Conservation (phyloP, 2,329 filamentous ascomycete genomes). For the Fusarium xyrophilum region DNA sequence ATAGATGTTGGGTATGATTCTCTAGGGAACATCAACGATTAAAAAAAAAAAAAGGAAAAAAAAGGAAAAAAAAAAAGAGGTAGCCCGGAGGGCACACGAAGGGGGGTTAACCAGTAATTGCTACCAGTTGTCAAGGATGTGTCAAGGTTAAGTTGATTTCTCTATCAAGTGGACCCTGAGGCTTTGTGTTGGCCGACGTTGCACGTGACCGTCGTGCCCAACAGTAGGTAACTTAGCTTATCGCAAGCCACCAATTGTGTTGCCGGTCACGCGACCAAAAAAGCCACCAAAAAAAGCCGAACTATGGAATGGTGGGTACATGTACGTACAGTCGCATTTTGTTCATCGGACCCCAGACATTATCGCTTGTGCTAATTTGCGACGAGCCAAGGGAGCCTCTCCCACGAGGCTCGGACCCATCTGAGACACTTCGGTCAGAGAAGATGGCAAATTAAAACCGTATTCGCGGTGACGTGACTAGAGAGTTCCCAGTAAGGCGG, state of each 20-base stretch:
- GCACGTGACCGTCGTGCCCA: too few species aligned
- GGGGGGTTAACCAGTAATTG: too few species aligned
- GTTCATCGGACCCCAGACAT: background rate
- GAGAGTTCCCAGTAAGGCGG: background rate
- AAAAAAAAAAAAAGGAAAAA: too few species aligned
- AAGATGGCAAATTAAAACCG: background rate
- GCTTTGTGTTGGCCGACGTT: too few species aligned
- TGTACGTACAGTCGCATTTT: background rate
- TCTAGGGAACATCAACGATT: too few species aligned
- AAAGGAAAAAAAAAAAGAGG: too few species aligned
- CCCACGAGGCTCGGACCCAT: slow-evolving; percentile 3
- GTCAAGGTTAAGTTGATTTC: too few species aligned
- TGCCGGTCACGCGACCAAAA: background rate
- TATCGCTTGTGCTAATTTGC: background rate
- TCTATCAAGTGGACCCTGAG: too few species aligned
- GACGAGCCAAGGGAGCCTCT: slow-evolving; percentile 2
- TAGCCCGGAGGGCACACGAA: too few species aligned
- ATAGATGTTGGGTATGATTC: too few species aligned
- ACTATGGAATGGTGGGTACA: slow-evolving; percentile 18
- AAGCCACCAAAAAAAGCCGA: background rate
- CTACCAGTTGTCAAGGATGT: too few species aligned
- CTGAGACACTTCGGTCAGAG: background rate
- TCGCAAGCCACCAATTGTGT: slow-evolving; percentile 3
- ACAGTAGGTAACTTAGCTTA: background rate
- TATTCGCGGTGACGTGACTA: background rate